Conservation (phyloP, 2,329 filamentous ascomycete genomes). For the Plectosphaerella sp. region DNA sequence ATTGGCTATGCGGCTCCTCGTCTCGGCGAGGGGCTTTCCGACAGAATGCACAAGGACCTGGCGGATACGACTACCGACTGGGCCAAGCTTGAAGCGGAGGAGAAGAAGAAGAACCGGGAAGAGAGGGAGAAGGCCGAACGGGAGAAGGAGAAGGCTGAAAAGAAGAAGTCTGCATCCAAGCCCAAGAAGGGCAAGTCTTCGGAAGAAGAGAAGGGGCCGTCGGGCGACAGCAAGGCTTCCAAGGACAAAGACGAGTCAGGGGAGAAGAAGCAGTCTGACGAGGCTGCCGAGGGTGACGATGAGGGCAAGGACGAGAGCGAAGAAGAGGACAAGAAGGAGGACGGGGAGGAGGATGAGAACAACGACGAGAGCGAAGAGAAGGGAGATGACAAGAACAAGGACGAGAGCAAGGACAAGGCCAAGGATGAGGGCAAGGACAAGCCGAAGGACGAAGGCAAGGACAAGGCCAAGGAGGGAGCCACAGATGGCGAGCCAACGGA, state of each 20-base stretch:
- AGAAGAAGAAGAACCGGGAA: constrained; percentile 30
- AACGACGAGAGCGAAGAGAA: constrained; percentile 16
- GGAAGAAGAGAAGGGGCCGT: neutral
- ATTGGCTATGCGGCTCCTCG: constrained; percentile 43
- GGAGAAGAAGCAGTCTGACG: constrained; percentile 20
- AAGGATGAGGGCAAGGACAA: constrained; percentile 1
- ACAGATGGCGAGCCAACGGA: too few relatives aligned
- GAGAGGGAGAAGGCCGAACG: constrained; percentile 26
- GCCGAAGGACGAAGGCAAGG: neutral
- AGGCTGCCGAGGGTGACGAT: constrained; percentile 8
- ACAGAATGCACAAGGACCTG: constrained; percentile 31
- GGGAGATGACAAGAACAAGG: constrained; percentile 12
- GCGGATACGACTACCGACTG: constrained; percentile 37
- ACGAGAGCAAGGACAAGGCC: neutral
- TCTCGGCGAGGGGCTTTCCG: constrained; percentile 27
- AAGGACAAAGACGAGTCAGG: constrained; percentile 14
- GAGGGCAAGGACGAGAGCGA: constrained; percentile 13
- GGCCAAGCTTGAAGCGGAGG: constrained; percentile 38
- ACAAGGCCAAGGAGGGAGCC: too few relatives aligned
- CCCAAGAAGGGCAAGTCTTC: constrained; percentile 5
- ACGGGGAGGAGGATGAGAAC: constrained; percentile 10
- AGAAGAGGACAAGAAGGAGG: constrained; percentile 14
- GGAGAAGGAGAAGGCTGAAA: constrained; percentile 20
- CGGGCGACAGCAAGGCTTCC: neutral
- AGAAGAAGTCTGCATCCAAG: constrained; percentile 10